Conservation (phyloP, 345 rosid species). For the Pugionium cornutum region DNA sequence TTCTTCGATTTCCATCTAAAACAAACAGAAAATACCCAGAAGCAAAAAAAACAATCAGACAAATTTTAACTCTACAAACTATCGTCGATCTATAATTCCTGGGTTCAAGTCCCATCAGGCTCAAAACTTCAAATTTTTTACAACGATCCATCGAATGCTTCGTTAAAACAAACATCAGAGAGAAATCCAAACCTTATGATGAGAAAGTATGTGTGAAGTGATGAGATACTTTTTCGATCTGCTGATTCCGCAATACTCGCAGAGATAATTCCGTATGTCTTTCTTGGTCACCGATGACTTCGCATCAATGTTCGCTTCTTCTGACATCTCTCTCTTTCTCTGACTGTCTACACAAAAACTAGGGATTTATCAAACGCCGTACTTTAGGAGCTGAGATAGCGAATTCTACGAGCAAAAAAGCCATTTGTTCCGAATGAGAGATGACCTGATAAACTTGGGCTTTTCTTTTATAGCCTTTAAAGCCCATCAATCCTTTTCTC, state of each 20-base stretch:
- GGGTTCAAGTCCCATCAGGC: too few species aligned
- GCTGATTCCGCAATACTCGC: constrained; percentile 76
- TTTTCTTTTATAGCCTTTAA: too few species aligned
- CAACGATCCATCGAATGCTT: too few species aligned
- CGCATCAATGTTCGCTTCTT: constrained; percentile 33
- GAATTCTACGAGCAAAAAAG: background rate
- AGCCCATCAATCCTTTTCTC: too few species aligned
- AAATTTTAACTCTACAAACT: background rate
- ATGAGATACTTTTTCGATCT: constrained; percentile 76
- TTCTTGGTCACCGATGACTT: constrained; percentile 35
- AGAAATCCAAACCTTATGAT: constrained; percentile 50
- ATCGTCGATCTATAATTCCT: too few species aligned
- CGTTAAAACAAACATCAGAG: background rate
- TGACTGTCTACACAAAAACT: background rate
- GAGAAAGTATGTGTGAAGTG: constrained; percentile 50
- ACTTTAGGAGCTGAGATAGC: background rate
- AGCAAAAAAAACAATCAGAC: background rate
- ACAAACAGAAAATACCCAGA: background rate
- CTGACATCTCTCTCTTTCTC: constrained; percentile 35
- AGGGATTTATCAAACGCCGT: constrained; percentile 19
- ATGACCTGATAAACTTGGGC: too few species aligned
- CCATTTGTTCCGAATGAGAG: too few species aligned
- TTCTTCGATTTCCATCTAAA: constrained; percentile 52
- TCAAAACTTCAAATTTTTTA: too few species aligned
- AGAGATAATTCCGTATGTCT: constrained; percentile 65